Evolutionary conservation across 345 rosid genomes (phyloP).

Genomic region (Salix viminalis): DNA sequence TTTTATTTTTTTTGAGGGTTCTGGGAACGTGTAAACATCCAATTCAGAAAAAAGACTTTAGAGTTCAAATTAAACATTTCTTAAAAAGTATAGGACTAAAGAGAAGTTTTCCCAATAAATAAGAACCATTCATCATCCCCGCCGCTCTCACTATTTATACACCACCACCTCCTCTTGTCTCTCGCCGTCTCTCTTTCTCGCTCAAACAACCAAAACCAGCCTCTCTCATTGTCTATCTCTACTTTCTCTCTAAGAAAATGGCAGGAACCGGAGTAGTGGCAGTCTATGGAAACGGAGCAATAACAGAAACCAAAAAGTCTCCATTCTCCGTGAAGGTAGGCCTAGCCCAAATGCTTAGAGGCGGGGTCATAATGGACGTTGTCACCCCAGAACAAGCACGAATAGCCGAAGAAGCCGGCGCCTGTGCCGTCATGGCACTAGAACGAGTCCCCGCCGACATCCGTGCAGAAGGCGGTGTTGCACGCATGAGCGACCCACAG

Average conservation of each 20-base stretch:
- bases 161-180: not conserved
- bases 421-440: conserved; percentile 27
- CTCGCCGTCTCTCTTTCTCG: not conserved
- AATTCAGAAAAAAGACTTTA: not conserved
- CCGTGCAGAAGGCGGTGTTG: conserved; percentile 29
- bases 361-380: conserved; percentile 31
- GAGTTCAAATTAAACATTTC: not conserved
- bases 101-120: not conserved
- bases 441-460: conserved; percentile 29
- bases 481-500: conserved; percentile 33
- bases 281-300: conserved; percentile 27
- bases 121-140: conserved; percentile 6
- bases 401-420: conserved; percentile 28
- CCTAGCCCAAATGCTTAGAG: conserved; percentile 29
- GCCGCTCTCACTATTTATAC: not conserved
- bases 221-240: not conserved
- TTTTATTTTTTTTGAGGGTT: not conserved
- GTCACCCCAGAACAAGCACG: conserved; percentile 28
- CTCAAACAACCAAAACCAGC: not conserved
- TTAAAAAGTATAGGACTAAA: not conserved
- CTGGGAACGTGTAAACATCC: not conserved
- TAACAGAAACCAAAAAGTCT: conserved; percentile 21
- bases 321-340: conserved; percentile 31
- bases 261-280: conserved; percentile 28
- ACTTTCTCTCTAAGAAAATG: not conserved